Evolutionary conservation across 2,329 filamentous ascomycete species (phyloP), one percentile per base, ranked within the genome.

Genomic region (Stachybotrys chartarum): DNA sequence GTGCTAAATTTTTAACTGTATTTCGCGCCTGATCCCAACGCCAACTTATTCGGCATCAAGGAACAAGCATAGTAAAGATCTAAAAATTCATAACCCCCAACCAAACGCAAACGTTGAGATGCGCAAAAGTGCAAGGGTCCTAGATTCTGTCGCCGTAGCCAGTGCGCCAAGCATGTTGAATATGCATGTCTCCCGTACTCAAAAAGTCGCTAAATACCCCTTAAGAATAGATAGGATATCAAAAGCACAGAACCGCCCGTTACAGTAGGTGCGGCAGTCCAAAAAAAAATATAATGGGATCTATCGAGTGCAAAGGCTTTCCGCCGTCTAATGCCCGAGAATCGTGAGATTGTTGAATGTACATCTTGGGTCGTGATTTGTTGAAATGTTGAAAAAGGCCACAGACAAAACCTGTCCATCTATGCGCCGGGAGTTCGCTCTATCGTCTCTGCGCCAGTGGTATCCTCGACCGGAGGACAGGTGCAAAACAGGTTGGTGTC

Each of bases 401-500:
- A 49, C 50, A 35, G 54, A 59, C 18, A 14, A 14, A 14, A 14
- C 14, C 10, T 10, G 35, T 14, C 14, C 46, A 10, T 17, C 32
- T 31, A 51, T 12, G 49, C 49, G 49, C 49, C 49, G 32, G 49
- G 30, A 6, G 49, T 51, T 30, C 49, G 49, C 49, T 51, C 49
- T 16, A 51, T 32, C 11, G 49, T 51, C 30, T 51, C 49, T 14
- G 49, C 24, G 12, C 56, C 55, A 6, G 60, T 79, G 16, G 78
- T 81, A 61, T 81, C 79, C 71, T 91, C 88, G 7, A 96, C 89
- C 0, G 92, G 91, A 45, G 90, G 88, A 70, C 92, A 97, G 10
- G 91, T 95, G 78, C 92, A 97, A 81, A 96, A 96, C 58, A 97
- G 83, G 75, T 97, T 96, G 66, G 87, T 82, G 68, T 97, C 92